These are phyloP conservation scores for Tetraselmis chui DNA, from an alignment of 139 green algal species.

Conservation along the genomic window DNA sequence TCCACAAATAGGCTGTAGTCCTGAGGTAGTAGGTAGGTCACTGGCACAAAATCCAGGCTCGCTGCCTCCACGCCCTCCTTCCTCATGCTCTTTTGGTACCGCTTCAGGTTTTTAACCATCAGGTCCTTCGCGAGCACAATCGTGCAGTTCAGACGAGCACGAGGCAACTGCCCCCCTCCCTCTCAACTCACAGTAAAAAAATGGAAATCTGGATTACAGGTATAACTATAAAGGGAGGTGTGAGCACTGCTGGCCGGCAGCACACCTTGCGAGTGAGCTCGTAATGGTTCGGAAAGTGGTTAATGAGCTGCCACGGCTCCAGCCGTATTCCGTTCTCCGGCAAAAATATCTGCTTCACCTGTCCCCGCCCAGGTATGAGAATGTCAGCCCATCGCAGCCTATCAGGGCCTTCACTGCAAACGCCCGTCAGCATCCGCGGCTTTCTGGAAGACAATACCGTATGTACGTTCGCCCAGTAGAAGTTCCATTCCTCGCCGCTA, in stretches of 20 bases:
- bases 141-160: too few relatives aligned
- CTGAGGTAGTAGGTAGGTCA: conserved; percentile 58
- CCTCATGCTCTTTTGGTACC: conserved; percentile 43
- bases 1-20: conserved; percentile 80
- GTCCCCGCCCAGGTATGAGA: too few relatives aligned
- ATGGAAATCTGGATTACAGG: too few relatives aligned
- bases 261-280: conserved; percentile 72
- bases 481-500: conserved; percentile 49
- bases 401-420: too few relatives aligned
- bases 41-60: conserved; percentile 51
- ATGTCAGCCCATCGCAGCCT: too few relatives aligned
- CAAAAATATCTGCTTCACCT: conserved; percentile 12
- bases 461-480: conserved; percentile 64
- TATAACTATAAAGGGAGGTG: too few relatives aligned
- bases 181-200: too few relatives aligned
- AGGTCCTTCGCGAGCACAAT: conserved; percentile 44
- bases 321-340: conserved; percentile 27
- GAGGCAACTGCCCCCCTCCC: too few relatives aligned
- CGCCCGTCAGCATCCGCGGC: too few relatives aligned
- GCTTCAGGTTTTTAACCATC: conserved; percentile 80
- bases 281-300: conserved; percentile 81
- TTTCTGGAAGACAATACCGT: too few relatives aligned
- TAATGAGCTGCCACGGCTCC: conserved; percentile 61
- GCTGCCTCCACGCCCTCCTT: conserved; percentile 36
- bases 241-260: too few relatives aligned